Evolutionary conservation across 2,329 filamentous ascomycete species (phyloP), one percentile per base, ranked within the genome.

Genomic region (Aspergillus nomiae): DNA sequence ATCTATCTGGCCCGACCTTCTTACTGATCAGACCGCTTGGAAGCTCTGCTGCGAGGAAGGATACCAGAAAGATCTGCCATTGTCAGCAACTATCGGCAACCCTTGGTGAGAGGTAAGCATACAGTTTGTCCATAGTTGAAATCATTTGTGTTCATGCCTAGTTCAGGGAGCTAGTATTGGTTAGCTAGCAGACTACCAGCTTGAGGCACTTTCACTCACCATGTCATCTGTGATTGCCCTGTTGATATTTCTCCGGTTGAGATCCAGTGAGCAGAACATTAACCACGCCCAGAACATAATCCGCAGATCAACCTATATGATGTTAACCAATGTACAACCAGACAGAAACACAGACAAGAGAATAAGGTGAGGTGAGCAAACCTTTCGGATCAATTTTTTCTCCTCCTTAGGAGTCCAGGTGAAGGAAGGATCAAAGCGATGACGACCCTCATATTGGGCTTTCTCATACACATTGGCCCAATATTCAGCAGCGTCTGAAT

Each of bases 261-360:
- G 63, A 32, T 75, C 67, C 21, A 75, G 59, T 0, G 65, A 71
- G 10, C 71, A 72, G 62, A 75, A 75, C 84, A 87, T 86, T 43
- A 86, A 70, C 56, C 82, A 83, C 59, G 70, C 69, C 73, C 69
- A 81, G 2, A 74, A 53, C n/a, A 75, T 70, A 26, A 80, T 75
- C 11, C 63, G 70, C 65, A 65, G 68, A 63, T 80, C 46, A 26
- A 50, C 46, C 46, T 50, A 19, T 19, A n/a, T 30, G 11, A 28
- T 3, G 3, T 30, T n/a, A 50, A 8, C 11, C 19, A 19, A 4
- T 50, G 3, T 26, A 30, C 7, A 1, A 16, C 14, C 9, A 10
- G 26, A 19, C 6, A 50, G 2, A 8, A 11, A 28, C 24, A 48
- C 12, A 4, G 14, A 10, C 10, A 10, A 28, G 16, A 16, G 14